A percentile compares a stretch with the other conserved stretches of the same genome.
These are phyloP conservation scores for Pythium myriotylum DNA, from an alignment of 352 stramenopile genomes.

Conservation along the genomic window DNA sequence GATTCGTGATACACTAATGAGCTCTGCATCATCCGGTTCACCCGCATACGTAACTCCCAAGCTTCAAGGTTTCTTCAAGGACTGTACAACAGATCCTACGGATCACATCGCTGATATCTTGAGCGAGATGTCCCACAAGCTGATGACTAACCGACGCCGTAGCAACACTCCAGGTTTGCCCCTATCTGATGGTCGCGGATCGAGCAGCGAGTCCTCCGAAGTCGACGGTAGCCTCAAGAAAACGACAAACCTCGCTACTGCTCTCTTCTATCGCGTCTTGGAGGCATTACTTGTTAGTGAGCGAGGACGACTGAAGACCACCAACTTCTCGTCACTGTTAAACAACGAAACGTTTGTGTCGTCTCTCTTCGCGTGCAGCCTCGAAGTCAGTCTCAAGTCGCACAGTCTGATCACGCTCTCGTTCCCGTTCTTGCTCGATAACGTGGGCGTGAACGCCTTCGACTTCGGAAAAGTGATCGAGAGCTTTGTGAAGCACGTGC, in stretches of 20 bases:
- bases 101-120: conserved; percentile 58
- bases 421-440: conserved; percentile 80
- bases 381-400: conserved; percentile 84
- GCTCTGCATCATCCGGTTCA: conserved; percentile 1
- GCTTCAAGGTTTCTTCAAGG: conserved; percentile 60
- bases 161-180: background rate
- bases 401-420: conserved; percentile 86
- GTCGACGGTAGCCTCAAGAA: conserved; percentile 81
- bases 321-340: conserved; percentile 78
- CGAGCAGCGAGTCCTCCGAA: conserved; percentile 35
- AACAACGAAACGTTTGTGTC: conserved; percentile 82
- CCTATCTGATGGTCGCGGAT: background rate
- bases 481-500: conserved; percentile 86
- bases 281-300: conserved; percentile 76
- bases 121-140: conserved; percentile 47
- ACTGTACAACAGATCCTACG: conserved; percentile 57
- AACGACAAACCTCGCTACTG: conserved; percentile 61
- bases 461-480: conserved; percentile 88
- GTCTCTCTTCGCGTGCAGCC: conserved; percentile 80
- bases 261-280: conserved; percentile 83
- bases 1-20: conserved; percentile 64
- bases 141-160: conserved; percentile 47
- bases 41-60: conserved; percentile 42
- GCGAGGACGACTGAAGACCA: conserved; percentile 59
- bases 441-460: conserved; percentile 78